Base-by-base conservation (phyloP, 2,329 filamentous ascomycete species). In the Tympanopsis confertula region DNA sequence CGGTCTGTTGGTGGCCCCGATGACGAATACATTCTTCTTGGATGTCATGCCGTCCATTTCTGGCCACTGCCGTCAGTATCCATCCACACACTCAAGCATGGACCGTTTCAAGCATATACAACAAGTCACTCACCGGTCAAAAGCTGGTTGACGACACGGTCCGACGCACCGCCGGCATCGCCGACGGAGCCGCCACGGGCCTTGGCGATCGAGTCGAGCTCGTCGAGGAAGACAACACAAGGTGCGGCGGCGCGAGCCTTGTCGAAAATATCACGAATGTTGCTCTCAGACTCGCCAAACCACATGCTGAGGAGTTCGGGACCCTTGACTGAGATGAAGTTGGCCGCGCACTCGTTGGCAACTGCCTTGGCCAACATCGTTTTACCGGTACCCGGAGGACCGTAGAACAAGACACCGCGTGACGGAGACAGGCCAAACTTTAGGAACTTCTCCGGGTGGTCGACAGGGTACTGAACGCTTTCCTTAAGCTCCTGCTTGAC, bases 1-100 rank as follows among this genome's bases (percentile, higher is more conserved):
- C 30, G 91, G 91, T 69, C 91, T 78, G 72, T 98, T 98, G 63
- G 91, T 98, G 35, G 91, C 91, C 60, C 91, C 91, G 52, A 98
- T 98, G 47, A 98, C 91, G 66, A 98, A 98, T 46, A 98, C 91
- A 61, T 98, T 98, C 84, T 98, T 98, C 85, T 98, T 98, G 28
- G 89, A 95, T 35, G 89, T 96, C 89, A 96, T 96, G 53, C 89
- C 89, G 50, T 96, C 89, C 89, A 96, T 95, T 77, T 96, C 86
- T 83, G n/a, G 22, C 44, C 17, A 20, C 35, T 12, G n/a, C 38
- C 33, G 51, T 76, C 62, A 77, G 68, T 50, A 41, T 41, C 36
- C 18, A 51, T 39, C 38, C 13, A n/a, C n/a, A n/a, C n/a, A n/a
- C n/a, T n/a, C n/a, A n/a, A n/a, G n/a, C n/a, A n/a, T n/a, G n/a